Evolutionary conservation across 1,139 yeast species (phyloP).

Genomic region (Magnusiomyces ingens): DNA sequence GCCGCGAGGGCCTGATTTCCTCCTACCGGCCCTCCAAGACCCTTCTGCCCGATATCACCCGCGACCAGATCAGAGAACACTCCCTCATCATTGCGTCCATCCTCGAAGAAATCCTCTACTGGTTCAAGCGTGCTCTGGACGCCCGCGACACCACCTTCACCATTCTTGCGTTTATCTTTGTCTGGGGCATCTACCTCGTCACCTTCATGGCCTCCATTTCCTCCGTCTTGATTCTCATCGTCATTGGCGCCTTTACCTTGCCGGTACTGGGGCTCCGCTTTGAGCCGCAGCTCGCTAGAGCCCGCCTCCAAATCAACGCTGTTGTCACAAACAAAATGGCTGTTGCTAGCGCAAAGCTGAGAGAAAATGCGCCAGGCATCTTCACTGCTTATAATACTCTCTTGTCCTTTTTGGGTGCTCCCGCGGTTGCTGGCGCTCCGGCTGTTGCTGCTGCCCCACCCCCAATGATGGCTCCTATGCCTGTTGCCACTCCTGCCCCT

Average conservation of each 20-base stretch:
- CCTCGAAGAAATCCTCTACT: slow-evolving; percentile 29
- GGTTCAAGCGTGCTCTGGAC: slow-evolving; percentile 54
- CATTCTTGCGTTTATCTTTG: slow-evolving; percentile 60
- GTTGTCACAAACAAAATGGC: slow-evolving; percentile 45
- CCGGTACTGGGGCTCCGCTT: slow-evolving; percentile 41
- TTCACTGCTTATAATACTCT: slow-evolving; percentile 30
- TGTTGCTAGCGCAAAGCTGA: slow-evolving; percentile 49
- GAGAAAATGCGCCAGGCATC: slow-evolving; percentile 37
- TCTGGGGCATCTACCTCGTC: slow-evolving; percentile 61
- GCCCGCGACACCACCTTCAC: slow-evolving; percentile 64
- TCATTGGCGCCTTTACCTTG: slow-evolving; percentile 60
- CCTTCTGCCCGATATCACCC: slow-evolving; percentile 26
- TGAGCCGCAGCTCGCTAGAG: not conserved
- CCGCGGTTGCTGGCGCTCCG: slow-evolving; percentile 23
- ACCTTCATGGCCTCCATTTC: slow-evolving; percentile 74
- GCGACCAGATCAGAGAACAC: slow-evolving; percentile 29
- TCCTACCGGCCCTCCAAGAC: slow-evolving; percentile 31
- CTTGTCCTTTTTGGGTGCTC: slow-evolving; percentile 20
- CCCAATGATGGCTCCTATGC: not conserved
- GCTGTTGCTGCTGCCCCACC: slow-evolving; percentile 10
- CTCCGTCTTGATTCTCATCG: slow-evolving; percentile 51
- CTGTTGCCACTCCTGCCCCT: not conserved
- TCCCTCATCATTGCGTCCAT: slow-evolving; percentile 28
- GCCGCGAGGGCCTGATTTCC: slow-evolving; percentile 29
- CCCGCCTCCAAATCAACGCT: not conserved